Evolutionary conservation across 768 basidiomycete species (phyloP), one percentile per base, ranked within the genome.

Genomic region (Postia placenta): DNA sequence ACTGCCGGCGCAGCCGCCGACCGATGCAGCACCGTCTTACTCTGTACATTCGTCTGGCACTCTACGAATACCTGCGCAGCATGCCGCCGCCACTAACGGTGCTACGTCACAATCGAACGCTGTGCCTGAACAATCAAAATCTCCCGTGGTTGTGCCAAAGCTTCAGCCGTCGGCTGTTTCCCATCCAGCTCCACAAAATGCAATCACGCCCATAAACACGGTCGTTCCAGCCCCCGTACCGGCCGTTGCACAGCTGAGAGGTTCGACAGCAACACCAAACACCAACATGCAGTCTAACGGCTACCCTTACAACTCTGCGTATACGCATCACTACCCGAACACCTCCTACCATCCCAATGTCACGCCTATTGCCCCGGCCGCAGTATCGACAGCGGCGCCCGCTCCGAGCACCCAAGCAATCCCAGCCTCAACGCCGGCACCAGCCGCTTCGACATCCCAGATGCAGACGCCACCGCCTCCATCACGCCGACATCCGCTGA

Each of bases 241-340:
- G 17, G 51, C 60, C 6, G 48, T 62, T 48, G 48, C 62, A 17
- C 17, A 52, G 22, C 14, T 52, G n/a, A 50, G 51, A 44, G 49
- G 37, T 38, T 27, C 33, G 41, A 48, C 23, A 9, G 11, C 54
- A 11, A 33, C 52, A 15, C 48, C 53, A 47, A 40, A 51, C 19
- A 24, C 42, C 28, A 28, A 41, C 37, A 42, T 65, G 4, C 57
- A 58, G 20, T 54, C 67, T 33, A 56, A 56, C 19, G 42, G 50
- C 27, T 50, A 59, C 38, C 55, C 57, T 27, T 52, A 55, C 37
- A 26, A 48, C 5, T 54, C 63, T 33, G 46, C 47, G 6, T 55
- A 58, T 20, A 52, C 51, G 17, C 42, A 58, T 45, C 77, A 81
- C 51, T 80, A 83, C 60, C 75, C 81, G 17, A 76, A 79, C 41